A percentile compares a stretch with the other conserved stretches of the same genome.
phyloP scores from a whole-genome alignment of 148 eudicot genomes.

The Polygonum aviculare region DNA sequence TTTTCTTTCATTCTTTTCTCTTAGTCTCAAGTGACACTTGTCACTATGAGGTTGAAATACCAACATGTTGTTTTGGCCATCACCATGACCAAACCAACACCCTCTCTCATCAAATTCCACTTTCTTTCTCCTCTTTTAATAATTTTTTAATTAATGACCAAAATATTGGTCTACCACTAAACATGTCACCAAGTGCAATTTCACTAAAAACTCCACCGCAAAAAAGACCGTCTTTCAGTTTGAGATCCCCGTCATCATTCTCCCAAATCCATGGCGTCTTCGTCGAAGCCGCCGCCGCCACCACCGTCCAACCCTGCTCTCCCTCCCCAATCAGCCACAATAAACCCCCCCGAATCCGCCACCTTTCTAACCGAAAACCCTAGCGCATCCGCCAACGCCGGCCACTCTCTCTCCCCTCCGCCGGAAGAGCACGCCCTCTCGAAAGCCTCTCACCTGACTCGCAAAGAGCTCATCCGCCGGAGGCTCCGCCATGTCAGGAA shows the following conservation, averaged over 20 bases:
- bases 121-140: no score
- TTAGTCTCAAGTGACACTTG: no score
- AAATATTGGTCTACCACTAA: no score
- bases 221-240: background rate
- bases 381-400: background rate
- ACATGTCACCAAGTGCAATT: background rate
- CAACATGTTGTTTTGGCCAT: no score
- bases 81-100: no score
- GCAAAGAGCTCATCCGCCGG: slow-evolving; percentile 33
- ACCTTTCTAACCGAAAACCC: background rate
- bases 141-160: no score
- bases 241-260: background rate
- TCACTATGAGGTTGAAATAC: no score
- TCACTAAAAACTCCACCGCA: background rate
- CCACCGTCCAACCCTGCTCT: slow-evolving; percentile 11
- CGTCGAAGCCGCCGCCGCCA: slow-evolving; percentile 14
- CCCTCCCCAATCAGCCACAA: background rate
- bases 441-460: slow-evolving; percentile 30
- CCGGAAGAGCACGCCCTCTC: slow-evolving; percentile 22
- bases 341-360: slow-evolving; percentile 7
- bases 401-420: slow-evolving; percentile 9
- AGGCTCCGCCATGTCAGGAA: slow-evolving; percentile 22
- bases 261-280: slow-evolving; percentile 20
- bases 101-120: no score
- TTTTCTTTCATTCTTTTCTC: no score